Base-by-base conservation (phyloP, 163 green algal genomes). In the Trebouxia gelatinosa region DNA sequence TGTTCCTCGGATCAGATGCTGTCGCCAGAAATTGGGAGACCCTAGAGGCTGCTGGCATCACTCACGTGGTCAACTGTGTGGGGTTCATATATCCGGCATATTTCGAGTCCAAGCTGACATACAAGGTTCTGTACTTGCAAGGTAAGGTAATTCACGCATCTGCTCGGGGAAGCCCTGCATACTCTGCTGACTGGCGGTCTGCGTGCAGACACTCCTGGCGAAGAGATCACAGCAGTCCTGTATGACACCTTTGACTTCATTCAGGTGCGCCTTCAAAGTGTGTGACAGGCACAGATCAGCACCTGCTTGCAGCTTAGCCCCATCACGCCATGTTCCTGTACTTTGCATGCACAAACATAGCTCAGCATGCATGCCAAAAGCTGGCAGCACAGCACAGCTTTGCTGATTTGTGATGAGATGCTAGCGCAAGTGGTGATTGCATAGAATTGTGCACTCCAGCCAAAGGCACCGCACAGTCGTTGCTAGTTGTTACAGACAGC, bases 231-330 rank as follows among this genome's bases (percentile, higher is more conserved):
- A 17, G 90, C 85, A 38, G 86, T 99, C 5, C 78, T 99, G 43
- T 98, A 98, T 78, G 91, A 98, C 61, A 92, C 93, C 1, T 95
- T 99, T 78, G 93, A 98, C 80, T 99, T 96, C 81, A 97, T 99
- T 13, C 89, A 98, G 78, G 81, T 84, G 64, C 32, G 54, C 29
- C 1, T 28, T 19, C 29, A 21, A 17, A 26, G 26, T 26, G 32
- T 43, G 61, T 19, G 9, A 31, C 11, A 0, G 19, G 9, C 31
- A 70, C 23, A n/a, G n/a, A n/a, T n/a, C n/a, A n/a, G n/a, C n/a
- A n/a, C n/a, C n/a, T n/a, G n/a, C n/a, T n/a, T n/a, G n/a, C n/a
- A n/a, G n/a, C n/a, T n/a, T n/a, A n/a, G n/a, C n/a, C n/a, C n/a
- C n/a, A n/a, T n/a, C n/a, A n/a, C n/a, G n/a, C n/a, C n/a, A n/a